Conservation (phyloP, 495 filamentous ascomycete genomes). For the Xylaria cubensis region DNA sequence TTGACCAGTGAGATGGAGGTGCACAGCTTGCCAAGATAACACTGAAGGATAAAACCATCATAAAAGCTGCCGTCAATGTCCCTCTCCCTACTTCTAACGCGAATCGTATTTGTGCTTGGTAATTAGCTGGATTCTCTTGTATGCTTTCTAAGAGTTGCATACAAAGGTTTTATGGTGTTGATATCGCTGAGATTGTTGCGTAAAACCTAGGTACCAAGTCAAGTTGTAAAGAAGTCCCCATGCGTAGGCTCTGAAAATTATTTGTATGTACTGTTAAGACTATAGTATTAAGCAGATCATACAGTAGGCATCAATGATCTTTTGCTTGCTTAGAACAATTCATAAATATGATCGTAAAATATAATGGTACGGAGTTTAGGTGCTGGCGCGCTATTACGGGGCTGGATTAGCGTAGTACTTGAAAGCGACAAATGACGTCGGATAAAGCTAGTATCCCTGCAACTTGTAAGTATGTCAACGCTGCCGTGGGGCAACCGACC, state of each 20-base stretch:
- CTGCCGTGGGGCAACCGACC: not conserved
- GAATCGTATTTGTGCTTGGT: not conserved
- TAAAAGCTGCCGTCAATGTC: not conserved
- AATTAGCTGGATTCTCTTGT: not conserved
- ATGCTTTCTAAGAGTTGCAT: not conserved
- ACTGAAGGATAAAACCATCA: not conserved
- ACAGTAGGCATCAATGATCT: not conserved
- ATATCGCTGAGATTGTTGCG: not conserved
- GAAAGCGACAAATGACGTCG: constrained; percentile 20
- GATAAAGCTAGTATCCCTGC: constrained; percentile 11
- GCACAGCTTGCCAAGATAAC: not conserved
- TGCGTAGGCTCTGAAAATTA: not conserved
- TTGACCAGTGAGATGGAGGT: not conserved
- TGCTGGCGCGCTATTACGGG: not conserved
- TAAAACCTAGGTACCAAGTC: not conserved
- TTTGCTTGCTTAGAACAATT: not conserved
- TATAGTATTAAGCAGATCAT: not conserved
- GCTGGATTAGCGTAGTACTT: not conserved
- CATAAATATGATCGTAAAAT: not conserved
- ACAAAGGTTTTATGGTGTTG: too few species aligned
- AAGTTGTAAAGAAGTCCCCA: not conserved
- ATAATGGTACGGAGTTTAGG: not conserved
- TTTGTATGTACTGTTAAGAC: not conserved
- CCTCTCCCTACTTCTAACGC: not conserved
- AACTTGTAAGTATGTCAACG: constrained; percentile 4